These are phyloP conservation scores for Fusarium camptoceras DNA, from an alignment of 2,329 filamentous ascomycete species.

Conservation along the genomic window DNA sequence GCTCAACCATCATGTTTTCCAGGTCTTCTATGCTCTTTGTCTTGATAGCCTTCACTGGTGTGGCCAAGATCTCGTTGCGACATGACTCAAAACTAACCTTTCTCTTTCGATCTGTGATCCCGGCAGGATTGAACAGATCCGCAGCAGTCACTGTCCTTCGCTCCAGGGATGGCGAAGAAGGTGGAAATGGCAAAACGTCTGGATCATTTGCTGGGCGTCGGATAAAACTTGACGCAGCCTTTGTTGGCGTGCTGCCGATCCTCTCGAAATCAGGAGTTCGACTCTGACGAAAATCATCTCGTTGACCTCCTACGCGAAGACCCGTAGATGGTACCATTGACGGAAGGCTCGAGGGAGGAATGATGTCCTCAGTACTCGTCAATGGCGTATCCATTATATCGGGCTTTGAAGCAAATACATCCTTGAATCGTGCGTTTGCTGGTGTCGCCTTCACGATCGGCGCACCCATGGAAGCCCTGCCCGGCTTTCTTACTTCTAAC, in stretches of 20 bases:
- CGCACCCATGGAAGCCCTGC: conserved; percentile 52
- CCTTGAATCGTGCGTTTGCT: conserved; percentile 65
- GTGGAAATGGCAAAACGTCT: conserved; percentile 45
- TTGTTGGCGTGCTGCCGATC: conserved; percentile 50
- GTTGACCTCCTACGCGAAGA: conserved; percentile 48
- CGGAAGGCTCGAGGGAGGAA: conserved; percentile 54
- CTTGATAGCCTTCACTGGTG: conserved; percentile 54
- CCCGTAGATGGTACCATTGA: conserved; percentile 58
- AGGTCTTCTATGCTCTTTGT: conserved; percentile 18
- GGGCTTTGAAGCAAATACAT: conserved; percentile 56
- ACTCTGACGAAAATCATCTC: conserved; percentile 48
- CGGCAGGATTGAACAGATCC: conserved; percentile 27
- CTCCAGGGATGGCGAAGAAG: conserved; percentile 53
- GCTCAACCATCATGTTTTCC: conserved; percentile 20
- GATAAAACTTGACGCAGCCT: conserved; percentile 46
- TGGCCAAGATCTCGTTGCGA: conserved; percentile 50
- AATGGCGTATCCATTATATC: conserved; percentile 39
- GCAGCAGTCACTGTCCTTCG: conserved; percentile 38
- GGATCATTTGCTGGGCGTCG: conserved; percentile 46
- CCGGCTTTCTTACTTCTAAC: conserved; percentile 65
- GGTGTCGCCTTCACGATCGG: conserved; percentile 69
- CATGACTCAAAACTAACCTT: conserved; percentile 32
- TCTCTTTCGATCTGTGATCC: conserved; percentile 28
- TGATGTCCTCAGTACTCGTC: conserved; percentile 47
- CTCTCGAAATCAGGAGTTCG: conserved; percentile 48